Base-by-base conservation (phyloP, 257 asterid species). In the Anisodus tanguticus region DNA sequence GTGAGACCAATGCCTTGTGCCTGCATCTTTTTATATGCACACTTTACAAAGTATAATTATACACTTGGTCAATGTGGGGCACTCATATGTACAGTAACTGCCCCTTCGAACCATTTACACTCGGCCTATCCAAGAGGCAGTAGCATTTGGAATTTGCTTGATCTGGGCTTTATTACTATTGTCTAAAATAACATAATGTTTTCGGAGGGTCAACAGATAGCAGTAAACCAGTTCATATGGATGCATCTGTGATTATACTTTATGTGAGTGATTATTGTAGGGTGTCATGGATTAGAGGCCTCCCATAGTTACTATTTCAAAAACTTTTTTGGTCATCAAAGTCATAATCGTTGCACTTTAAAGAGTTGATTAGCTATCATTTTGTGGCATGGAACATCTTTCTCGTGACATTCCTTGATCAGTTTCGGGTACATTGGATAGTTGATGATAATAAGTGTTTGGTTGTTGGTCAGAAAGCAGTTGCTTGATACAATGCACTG, bases 71-170 rank as follows among this genome's bases (percentile, higher is more conserved):
- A n/a, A n/a, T 72, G 39, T 10, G 59, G 80, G 43, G 60, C 58
- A 22, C 62, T 74, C 57, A 49, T 74, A 74, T 0, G 3, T 53
- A 51, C 41, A 15, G 64, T 76, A 53, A 51, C 26, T 26, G 15
- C 31, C 81, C 47, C 47, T 53, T 76, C 17, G 9, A 76, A 53
- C 47, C 26, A 51, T 53, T 53, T 55, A 76, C 60, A 3, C 81
- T 26, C 57, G 11, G 26, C 81, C 59, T 76, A 76, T 26, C 47
- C 22, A 76, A 76, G 63, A 26, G 54, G 22, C 26, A 64, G 63
- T 76, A 51, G 81, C 47, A 53, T 76, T 76, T 53, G 63, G 31
- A 19, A 49, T 74, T 74, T 49, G 81, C 60, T 49, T 74, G 81
- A 74, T 74, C 43, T 74, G 80, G 47, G 43, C 81, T 26, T 76